A percentile compares a stretch with the other conserved stretches of the same genome.
Conservation (phyloP, 768 basidiomycete genomes). For the Trametes elegans region DNA sequence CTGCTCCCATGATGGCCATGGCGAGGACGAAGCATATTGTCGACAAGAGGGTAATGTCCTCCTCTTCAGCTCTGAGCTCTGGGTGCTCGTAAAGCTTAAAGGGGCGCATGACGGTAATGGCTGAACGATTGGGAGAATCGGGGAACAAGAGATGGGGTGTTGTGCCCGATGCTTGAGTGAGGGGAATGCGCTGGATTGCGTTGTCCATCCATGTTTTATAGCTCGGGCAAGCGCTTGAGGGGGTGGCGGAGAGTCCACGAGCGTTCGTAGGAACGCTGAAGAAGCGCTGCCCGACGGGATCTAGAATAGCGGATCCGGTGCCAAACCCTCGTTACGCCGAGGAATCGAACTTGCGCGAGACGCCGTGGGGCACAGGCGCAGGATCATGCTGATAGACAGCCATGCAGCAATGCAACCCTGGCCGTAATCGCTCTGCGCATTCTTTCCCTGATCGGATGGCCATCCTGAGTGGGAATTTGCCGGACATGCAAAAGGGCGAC, state of each 20-base stretch:
- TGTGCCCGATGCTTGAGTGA: not conserved
- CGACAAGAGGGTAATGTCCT: constrained; percentile 26
- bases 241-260: not conserved
- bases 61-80: constrained; percentile 19
- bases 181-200: not conserved
- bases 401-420: not conserved
- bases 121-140: not conserved
- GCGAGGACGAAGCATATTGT: constrained; percentile 28
- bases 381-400: not conserved
- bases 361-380: not conserved
- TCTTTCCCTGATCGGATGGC: constrained; percentile 1
- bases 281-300: not conserved
- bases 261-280: not conserved
- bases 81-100: constrained; percentile 25
- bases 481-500: not conserved
- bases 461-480: not conserved
- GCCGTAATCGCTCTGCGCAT: not conserved
- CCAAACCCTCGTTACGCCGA: not conserved
- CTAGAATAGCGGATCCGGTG: not conserved
- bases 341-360: constrained; percentile 4
- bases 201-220: constrained; percentile 10
- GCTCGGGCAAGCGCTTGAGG: not conserved
- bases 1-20: constrained; percentile 21
- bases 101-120: constrained; percentile 14
- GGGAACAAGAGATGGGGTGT: not conserved